These are phyloP conservation scores for Oryza meyeriana DNA, from an alignment of 176 grass and related monocot species.

Conservation along the genomic window DNA sequence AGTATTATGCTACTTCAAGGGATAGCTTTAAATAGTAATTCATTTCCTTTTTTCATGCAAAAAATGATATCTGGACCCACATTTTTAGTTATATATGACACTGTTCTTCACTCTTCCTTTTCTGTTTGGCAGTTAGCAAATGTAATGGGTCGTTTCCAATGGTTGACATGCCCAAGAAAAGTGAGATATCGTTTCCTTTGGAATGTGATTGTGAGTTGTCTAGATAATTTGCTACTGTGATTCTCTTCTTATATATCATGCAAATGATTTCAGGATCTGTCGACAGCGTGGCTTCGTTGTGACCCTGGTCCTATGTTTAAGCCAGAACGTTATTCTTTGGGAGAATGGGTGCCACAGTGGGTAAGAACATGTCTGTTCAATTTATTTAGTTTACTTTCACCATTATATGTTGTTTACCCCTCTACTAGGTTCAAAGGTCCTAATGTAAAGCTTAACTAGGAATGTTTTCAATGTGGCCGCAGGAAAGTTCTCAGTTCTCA, in stretches of 20 bases:
- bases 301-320: constrained; percentile 93
- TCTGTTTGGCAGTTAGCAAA: constrained; percentile 81
- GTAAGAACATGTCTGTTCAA: constrained; percentile 42
- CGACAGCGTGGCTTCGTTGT: constrained; percentile 86
- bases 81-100: constrained; percentile 11
- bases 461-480: background rate
- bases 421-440: background rate
- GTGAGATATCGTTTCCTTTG: constrained; percentile 36
- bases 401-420: background rate
- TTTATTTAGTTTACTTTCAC: constrained; percentile 11
- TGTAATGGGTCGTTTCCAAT: constrained; percentile 78
- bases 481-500: background rate
- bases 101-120: background rate
- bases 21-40: background rate
- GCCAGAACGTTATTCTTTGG: constrained; percentile 59
- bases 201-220: constrained; percentile 18
- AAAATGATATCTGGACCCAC: background rate
- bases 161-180: constrained; percentile 94
- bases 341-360: constrained; percentile 61
- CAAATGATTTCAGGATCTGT: constrained; percentile 74
- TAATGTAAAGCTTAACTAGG: background rate
- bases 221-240: constrained; percentile 14
- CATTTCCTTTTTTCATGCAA: background rate
- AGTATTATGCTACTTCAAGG: background rate
- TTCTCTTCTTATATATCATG: constrained; percentile 27